Evolutionary conservation across 768 basidiomycete genomes (phyloP).

Genomic region (Calocybe gangraenosa): DNA sequence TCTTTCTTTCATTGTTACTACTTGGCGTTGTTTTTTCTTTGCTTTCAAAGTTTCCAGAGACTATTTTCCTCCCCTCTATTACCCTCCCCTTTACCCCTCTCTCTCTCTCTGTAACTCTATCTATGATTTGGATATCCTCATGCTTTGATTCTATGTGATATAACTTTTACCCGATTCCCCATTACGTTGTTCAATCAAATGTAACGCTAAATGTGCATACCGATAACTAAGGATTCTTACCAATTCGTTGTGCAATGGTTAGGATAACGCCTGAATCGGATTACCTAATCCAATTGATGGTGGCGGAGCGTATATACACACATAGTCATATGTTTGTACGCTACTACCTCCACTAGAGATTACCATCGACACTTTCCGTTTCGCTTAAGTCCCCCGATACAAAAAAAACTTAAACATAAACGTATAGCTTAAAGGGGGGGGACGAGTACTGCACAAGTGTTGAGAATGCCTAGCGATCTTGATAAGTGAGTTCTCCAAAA

Average conservation of each 20-base stretch:
- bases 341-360: background rate
- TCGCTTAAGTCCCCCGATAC: too few species aligned
- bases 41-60: too few species aligned
- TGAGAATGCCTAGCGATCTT: constrained; percentile 21
- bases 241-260: background rate
- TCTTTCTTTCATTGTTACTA: background rate
- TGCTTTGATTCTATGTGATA: background rate
- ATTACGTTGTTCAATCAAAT: background rate
- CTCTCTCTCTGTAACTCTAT: background rate
- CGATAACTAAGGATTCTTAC: constrained; percentile 12
- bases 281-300: too few species aligned
- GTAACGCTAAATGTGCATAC: constrained; percentile 10
- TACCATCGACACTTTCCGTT: background rate
- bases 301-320: too few species aligned
- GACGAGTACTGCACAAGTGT: background rate
- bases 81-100: background rate
- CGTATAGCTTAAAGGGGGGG: too few species aligned
- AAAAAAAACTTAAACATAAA: too few species aligned
- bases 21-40: constrained; percentile 1
- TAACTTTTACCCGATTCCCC: background rate
- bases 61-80: too few species aligned
- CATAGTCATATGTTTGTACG: too few species aligned
- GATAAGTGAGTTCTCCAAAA: constrained; percentile 17
- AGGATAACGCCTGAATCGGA: background rate
- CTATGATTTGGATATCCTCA: background rate